phyloP scores from a whole-genome alignment of 805 yeast species.

The Saccharomyces paradoxus region DNA sequence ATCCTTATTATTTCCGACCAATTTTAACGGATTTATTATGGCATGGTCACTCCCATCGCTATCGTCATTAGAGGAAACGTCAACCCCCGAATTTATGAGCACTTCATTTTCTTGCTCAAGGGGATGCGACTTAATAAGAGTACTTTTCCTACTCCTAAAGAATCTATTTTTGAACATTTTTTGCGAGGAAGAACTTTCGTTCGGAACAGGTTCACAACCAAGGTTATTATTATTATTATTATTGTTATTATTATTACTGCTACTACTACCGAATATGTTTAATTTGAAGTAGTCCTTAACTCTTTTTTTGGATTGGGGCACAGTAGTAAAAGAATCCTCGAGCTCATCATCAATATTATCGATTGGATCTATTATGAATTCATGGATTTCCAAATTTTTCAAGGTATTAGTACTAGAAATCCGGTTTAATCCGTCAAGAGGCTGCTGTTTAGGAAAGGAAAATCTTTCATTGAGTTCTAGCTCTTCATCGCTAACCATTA shows the following conservation, averaged over 20 bases:
- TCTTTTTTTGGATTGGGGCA: constrained; percentile 11
- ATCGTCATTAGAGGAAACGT: neutral
- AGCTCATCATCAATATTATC: neutral
- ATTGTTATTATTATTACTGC: constrained; percentile 4
- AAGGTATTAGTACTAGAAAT: neutral
- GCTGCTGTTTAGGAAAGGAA: neutral
- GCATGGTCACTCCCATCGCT: constrained; percentile 1
- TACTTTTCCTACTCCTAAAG: constrained; percentile 23
- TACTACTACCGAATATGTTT: constrained; percentile 16
- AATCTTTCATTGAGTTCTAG: neutral
- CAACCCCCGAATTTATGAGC: neutral
- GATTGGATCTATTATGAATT: neutral
- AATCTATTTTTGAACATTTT: constrained; percentile 18
- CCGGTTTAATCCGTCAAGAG: neutral
- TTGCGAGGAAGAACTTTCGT: constrained; percentile 5
- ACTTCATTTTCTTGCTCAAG: neutral
- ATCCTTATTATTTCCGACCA: neutral
- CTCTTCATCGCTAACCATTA: constrained; percentile 1
- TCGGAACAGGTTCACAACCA: neutral
- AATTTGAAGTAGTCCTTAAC: constrained; percentile 25
- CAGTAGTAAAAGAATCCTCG: neutral
- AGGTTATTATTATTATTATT: constrained; percentile 3
- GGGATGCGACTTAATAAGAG: constrained; percentile 5
- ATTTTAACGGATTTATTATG: neutral
- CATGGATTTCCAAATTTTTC: neutral